A percentile compares a stretch with the other conserved stretches of the same genome.
Evolutionary conservation across 257 asterid genomes (phyloP).

Genomic region (Solanum lignicaule): DNA sequence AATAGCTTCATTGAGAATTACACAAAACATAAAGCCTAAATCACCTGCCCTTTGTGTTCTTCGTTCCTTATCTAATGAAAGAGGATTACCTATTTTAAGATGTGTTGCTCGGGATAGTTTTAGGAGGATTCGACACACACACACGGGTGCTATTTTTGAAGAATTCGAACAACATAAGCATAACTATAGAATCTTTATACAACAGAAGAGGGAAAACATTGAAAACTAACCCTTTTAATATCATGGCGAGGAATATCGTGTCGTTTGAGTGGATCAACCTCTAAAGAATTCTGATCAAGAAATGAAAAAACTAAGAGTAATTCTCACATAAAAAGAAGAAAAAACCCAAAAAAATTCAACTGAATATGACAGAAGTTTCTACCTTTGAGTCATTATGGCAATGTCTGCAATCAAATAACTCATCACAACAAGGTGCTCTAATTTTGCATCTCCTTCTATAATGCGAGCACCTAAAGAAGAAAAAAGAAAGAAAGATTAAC

Average conservation of each 20-base stretch:
- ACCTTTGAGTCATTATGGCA: constrained; percentile 86
- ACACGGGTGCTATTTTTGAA: neutral
- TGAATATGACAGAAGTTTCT: neutral
- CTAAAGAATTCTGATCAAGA: constrained; percentile 42
- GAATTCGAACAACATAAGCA: neutral
- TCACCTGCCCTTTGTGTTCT: neutral
- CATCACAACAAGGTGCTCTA: constrained; percentile 64
- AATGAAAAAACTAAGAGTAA: neutral
- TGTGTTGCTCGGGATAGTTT: neutral
- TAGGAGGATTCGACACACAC: neutral
- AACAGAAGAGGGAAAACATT: neutral
- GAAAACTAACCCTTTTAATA: constrained; percentile 35
- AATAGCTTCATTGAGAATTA: neutral
- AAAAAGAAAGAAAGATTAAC: neutral
- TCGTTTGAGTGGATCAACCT: constrained; percentile 44
- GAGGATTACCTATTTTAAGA: neutral
- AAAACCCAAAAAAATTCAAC: neutral
- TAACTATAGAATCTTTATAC: neutral
- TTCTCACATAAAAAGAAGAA: neutral
- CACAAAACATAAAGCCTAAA: neutral
- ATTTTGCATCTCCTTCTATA: constrained; percentile 63
- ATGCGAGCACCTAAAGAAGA: constrained; percentile 44
- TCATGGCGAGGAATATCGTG: constrained; percentile 75
- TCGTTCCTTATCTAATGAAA: neutral
- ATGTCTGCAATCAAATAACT: constrained; percentile 68